Base-by-base conservation (phyloP, 2,329 filamentous ascomycete genomes). In the Emergomyces orientalis region DNA sequence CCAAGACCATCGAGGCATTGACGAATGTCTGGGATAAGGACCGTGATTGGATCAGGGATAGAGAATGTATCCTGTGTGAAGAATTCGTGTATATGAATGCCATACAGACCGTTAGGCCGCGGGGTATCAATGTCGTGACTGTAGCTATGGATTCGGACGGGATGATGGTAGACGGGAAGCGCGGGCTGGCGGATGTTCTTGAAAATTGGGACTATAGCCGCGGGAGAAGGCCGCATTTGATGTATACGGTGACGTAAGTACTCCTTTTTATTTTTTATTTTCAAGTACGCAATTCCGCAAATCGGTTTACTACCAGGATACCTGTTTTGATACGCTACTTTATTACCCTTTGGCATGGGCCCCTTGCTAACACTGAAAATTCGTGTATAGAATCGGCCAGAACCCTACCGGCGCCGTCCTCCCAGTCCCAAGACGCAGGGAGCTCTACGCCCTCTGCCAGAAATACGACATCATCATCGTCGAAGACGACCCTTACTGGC, bases 401-500 rank as follows among this genome's bases (percentile, higher is more conserved):
- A 96, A 96, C 73, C 92, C 91, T 1, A 95, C 91, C 0, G 87
- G 89, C 37, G 86, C 88, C 39, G 86, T 89, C 2, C 80, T 95
- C 1, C 87, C 88, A 2, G 73, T 94, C 11, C 78, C 87, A 69
- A 86, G 93, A 49, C 84, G 90, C 62, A 88, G 84, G 69, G 86
- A 91, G 60, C 82, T 97, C 34, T 97, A 97, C 72, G 84, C 82
- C 22, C 73, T 97, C 17, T 94, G 89, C 76, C 86, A 86, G 73
- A 84, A 88, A 72, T 96, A 90, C 77, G 91, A 97, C 74, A 84
- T 97, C 66, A 84, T 97, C 70, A 96, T 97, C 67, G 78, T 95
- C 65, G 93, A 97, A 75, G 93, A 97, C 70, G 92, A 97, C 66
- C 93, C 93, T 6, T 97, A 97, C 78, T 97, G 91, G 90, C 93